Evolutionary conservation across 2,329 filamentous ascomycete species (phyloP), one percentile per base, ranked within the genome.

Genomic region (Xylaria sp.): DNA sequence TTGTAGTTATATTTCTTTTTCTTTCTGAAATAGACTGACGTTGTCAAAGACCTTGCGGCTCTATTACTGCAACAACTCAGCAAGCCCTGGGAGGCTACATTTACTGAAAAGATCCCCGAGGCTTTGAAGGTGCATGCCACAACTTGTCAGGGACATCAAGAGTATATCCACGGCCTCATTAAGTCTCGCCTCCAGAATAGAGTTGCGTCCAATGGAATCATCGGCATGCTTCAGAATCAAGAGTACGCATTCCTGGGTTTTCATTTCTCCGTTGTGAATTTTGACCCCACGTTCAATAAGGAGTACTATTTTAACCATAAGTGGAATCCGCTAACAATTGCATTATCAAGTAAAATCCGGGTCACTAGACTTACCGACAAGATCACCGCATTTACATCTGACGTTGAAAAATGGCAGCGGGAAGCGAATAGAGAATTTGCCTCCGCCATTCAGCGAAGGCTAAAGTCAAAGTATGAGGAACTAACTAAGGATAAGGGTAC

Each of bases 371-470:
- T 70, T 17, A 11, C 17, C 17, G 49, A 55, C 13, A 65, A 50
- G 20, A 49, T 64, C 39, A 50, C 31, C 2, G 58, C 54, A 0
- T 60, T 72, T 17, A 44, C 22, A 15, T 25, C 61, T 17, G 15
- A 47, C 0, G 59, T 72, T 4, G 63, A n/a, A 45, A n/a, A 27
- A 36, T 1, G 38, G 5, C 71, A 68, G 44, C 63, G 66, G 1
- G 58, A 69, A 6, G 66, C 69, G 10, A 68, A 61, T 33, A 45
- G 72, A 47, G 27, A 31, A 7, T 64, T 72, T 25, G 44, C 49
- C 1, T 31, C 65, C 2, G 56, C 58, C 2, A 66, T 73, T 25
- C 42, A 42, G 44, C 11, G 50, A 25, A 15, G 33, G 10, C 60
- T 73, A 54, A 51, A 20, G 9, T 11, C 38, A 17, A 68, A 33